Evolutionary conservation across 2,329 filamentous ascomycete species (phyloP).

Genomic region (Coniochaeta sp.): DNA sequence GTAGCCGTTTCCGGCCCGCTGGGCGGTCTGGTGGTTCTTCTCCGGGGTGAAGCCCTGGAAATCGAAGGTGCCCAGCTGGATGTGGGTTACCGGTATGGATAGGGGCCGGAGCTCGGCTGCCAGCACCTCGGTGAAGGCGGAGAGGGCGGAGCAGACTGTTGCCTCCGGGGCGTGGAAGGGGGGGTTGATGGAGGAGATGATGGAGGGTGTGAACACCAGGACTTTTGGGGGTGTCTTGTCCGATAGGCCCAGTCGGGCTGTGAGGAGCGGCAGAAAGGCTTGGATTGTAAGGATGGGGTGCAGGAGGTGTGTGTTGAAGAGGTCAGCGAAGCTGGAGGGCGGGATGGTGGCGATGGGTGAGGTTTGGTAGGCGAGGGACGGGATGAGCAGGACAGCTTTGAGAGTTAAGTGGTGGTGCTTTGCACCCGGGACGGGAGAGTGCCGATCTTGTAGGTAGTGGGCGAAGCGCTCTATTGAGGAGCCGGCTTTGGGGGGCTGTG

Average conservation of each 20-base stretch:
- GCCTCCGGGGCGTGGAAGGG: conserved; percentile 82
- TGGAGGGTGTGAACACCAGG: conserved; percentile 70
- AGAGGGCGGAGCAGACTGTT: conserved; percentile 76
- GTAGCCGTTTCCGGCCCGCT: conserved; percentile 15
- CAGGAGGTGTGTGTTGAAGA: conserved; percentile 85
- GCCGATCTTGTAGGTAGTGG: conserved; percentile 63
- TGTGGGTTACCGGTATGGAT: conserved; percentile 71
- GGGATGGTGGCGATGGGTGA: conserved; percentile 81
- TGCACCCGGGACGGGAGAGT: conserved; percentile 68
- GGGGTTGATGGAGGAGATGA: conserved; percentile 71
- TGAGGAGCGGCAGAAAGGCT: conserved; percentile 76
- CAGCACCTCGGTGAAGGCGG: conserved; percentile 75
- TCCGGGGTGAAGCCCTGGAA: conserved; percentile 57
- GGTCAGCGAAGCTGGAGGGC: conserved; percentile 77
- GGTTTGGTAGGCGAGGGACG: conserved; percentile 70
- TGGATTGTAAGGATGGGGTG: conserved; percentile 85
- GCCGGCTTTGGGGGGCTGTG: conserved; percentile 58
- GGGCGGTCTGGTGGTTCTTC: neutral
- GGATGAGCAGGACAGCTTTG: conserved; percentile 75
- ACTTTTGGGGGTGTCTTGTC: conserved; percentile 56
- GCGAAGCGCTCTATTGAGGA: conserved; percentile 66
- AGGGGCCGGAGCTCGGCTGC: conserved; percentile 71
- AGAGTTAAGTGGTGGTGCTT: conserved; percentile 70
- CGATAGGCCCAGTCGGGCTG: conserved; percentile 46
- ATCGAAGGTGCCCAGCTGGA: conserved; percentile 90